Base-by-base conservation (phyloP, 495 filamentous ascomycete genomes). In the Penicillium egyptiacum region DNA sequence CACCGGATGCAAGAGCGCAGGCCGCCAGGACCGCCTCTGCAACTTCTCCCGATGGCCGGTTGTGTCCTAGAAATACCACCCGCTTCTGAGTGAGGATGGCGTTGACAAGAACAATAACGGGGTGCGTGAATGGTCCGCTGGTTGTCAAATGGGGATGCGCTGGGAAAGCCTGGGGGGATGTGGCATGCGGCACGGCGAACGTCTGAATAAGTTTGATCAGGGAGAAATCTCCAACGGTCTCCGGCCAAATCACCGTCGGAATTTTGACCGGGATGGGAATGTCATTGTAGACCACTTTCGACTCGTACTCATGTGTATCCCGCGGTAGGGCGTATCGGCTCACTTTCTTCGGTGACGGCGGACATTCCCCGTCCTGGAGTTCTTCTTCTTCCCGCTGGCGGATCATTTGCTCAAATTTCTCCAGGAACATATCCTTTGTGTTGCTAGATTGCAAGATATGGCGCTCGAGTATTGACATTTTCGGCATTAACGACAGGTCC, bases 281-380 rank as follows among this genome's bases (percentile, higher is more conserved):
- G 58, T 90, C 88, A 70, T 96, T 89, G 73, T 98, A 99, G 63
- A 92, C 83, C 62, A 99, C 91, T 59, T 86, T 89, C 45, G 90
- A 93, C 75, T 98, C 94, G 60, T 93, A 96, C 70, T 98, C 94
- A 70, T 98, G 94, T 0, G 95, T 99, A 71, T 99, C 94, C 62
- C 95, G 81, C 10, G 92, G 91, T 12, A 92, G 80, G 4, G 76
- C 77, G 66, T 90, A 91, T 30, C 76, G 73, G 30, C 73, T 68
- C 9, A 41, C 70, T 65, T 64, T 85, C 75, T 70, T 84, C 68
- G 61, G 79, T 55, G 72, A 86, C 75, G 56, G 67, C 9, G 68
- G 65, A 63, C 63, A 59, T 51, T 71, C 62, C 41, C 64, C 53
- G 56, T 64, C 65, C 23, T 72, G 68, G 2, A 65, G 65, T 41